phyloP scores from a whole-genome alignment of 2,329 filamentous ascomycete species.

The Orbilia quercus region DNA sequence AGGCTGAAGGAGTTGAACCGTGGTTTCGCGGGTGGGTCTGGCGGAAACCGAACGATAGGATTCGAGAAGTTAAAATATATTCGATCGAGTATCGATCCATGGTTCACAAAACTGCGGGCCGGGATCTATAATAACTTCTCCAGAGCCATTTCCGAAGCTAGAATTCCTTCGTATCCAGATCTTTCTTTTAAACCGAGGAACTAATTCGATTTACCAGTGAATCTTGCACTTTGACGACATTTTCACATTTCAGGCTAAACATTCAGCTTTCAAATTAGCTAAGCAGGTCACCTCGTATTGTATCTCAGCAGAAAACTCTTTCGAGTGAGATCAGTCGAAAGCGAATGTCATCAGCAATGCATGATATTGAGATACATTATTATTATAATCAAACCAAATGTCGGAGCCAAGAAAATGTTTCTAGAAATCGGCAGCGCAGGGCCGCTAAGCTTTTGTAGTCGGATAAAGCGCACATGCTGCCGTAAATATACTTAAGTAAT shows the following conservation, averaged over 20 bases:
- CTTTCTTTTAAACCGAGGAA: slow-evolving; percentile 7
- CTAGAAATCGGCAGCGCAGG: background rate
- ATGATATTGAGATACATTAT: no score
- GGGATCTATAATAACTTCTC: background rate
- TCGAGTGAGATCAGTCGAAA: no score
- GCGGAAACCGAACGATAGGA: background rate
- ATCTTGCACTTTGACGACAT: background rate
- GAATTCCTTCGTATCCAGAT: background rate
- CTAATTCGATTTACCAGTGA: background rate
- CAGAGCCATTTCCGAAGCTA: background rate
- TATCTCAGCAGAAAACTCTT: no score
- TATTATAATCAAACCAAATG: no score
- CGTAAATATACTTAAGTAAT: no score
- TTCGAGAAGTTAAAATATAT: slow-evolving; percentile 3
- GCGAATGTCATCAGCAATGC: no score
- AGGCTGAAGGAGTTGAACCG: slow-evolving; percentile 22
- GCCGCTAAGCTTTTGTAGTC: no score
- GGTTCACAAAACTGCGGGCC: background rate
- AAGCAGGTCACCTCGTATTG: background rate
- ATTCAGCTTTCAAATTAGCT: background rate
- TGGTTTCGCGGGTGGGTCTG: background rate
- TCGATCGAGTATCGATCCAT: background rate
- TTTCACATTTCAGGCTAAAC: background rate
- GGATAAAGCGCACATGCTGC: no score
- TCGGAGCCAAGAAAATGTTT: no score